Conservation (phyloP, 1,284 basidiomycete genomes). For the Cystobasidium pallidum region DNA sequence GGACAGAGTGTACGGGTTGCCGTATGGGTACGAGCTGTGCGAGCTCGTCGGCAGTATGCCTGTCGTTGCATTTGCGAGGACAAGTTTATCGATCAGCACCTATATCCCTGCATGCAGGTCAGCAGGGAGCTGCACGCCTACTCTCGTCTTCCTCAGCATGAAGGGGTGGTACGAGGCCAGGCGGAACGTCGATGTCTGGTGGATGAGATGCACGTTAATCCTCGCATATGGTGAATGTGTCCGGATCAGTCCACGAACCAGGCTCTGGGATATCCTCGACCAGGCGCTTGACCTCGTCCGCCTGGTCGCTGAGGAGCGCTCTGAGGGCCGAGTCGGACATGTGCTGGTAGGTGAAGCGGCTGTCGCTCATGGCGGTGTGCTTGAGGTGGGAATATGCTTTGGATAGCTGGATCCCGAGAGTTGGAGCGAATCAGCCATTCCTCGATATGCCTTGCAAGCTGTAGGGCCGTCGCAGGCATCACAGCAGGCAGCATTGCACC, state of each 20-base stretch:
- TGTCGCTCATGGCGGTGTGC: slow-evolving; percentile 35
- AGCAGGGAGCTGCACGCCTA: slow-evolving; percentile 41
- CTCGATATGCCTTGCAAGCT: too few relatives aligned
- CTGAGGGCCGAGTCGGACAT: slow-evolving; percentile 26
- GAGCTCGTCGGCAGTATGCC: slow-evolving; percentile 51
- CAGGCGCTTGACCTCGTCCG: slow-evolving; percentile 7
- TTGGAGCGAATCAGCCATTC: too few relatives aligned
- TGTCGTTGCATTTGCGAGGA: slow-evolving; percentile 7
- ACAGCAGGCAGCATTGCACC: too few relatives aligned
- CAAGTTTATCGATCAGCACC: neutral
- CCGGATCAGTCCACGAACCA: neutral
- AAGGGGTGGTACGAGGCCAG: slow-evolving; percentile 50
- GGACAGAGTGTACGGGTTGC: slow-evolving; percentile 51
- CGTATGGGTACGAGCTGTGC: slow-evolving; percentile 53
- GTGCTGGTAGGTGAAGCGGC: slow-evolving; percentile 42
- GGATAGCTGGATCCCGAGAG: too few relatives aligned
- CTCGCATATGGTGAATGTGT: too few relatives aligned
- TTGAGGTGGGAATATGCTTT: too few relatives aligned
- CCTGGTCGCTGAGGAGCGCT: slow-evolving; percentile 14
- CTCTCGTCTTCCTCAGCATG: slow-evolving; percentile 53
- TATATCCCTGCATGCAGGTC: neutral
- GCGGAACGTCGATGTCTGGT: slow-evolving; percentile 51
- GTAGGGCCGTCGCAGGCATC: too few relatives aligned
- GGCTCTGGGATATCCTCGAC: slow-evolving; percentile 38
- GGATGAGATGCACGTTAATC: slow-evolving; percentile 35